phyloP scores from a whole-genome alignment of 768 basidiomycete species.

The Pleurotus giganteus region DNA sequence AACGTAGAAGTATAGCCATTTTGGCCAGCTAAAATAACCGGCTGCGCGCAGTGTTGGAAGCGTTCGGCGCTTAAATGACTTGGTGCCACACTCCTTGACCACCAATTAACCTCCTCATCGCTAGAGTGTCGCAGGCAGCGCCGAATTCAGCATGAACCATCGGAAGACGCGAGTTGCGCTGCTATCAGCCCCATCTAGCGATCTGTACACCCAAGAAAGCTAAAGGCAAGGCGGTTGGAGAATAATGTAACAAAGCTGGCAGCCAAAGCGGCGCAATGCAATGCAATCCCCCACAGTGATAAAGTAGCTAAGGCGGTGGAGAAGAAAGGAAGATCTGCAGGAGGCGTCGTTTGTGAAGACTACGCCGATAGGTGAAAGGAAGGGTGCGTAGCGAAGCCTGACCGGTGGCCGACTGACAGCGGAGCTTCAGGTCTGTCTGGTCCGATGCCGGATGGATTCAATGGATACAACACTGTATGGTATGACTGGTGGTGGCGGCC shows the following conservation, averaged over 20 bases:
- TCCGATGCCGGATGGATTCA: slow-evolving; percentile 87
- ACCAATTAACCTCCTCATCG: background rate
- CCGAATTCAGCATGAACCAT: background rate
- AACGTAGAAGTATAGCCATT: too few relatives aligned
- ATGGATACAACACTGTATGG: slow-evolving; percentile 97
- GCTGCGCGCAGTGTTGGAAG: too few relatives aligned
- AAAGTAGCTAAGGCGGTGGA: slow-evolving; percentile 79
- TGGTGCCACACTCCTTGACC: slow-evolving; percentile 2
- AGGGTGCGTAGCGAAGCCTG: slow-evolving; percentile 50
- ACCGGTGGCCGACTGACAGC: background rate
- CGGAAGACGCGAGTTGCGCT: too few relatives aligned
- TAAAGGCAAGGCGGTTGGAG: slow-evolving; percentile 77
- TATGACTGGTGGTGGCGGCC: slow-evolving; percentile 99
- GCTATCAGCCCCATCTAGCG: too few relatives aligned
- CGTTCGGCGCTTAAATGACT: too few relatives aligned
- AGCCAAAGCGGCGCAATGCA: slow-evolving; percentile 58
- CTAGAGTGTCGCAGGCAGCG: slow-evolving; percentile 2
- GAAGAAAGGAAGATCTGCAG: slow-evolving; percentile 66
- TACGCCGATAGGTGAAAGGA: slow-evolving; percentile 91
- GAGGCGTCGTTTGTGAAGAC: slow-evolving; percentile 81
- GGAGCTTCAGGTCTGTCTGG: slow-evolving; percentile 66
- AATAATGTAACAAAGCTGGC: slow-evolving; percentile 80
- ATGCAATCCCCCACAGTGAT: slow-evolving; percentile 37
- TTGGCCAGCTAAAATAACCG: too few relatives aligned
- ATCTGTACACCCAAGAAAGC: slow-evolving; percentile 69